Base-by-base conservation (phyloP, 2,329 filamentous ascomycete species). In the Microcera coccophila region DNA sequence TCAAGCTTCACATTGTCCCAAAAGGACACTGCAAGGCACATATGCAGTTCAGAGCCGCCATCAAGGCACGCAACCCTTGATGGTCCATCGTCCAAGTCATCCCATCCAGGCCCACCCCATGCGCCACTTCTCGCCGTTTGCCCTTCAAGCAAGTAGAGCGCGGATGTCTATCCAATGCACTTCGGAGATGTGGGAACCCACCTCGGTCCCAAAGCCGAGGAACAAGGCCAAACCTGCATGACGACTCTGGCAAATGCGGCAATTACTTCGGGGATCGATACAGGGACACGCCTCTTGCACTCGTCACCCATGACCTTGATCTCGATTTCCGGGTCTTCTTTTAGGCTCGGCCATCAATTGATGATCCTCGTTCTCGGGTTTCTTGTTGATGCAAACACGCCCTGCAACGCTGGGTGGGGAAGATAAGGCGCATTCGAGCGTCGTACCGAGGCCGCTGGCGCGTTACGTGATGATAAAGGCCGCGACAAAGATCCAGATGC, bases 51-150 rank as follows among this genome's bases (percentile, higher is more conserved):
- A n/a, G n/a, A n/a, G n/a, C n/a, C n/a, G n/a, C n/a, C n/a, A n/a
- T n/a, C n/a, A n/a, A n/a, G n/a, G n/a, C 53, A 39, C 43, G 42
- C 49, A 38, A 35, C 47, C 52, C 55, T 50, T 49, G 50, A 28
- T 53, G 42, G 40, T 47, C 50, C 54, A 48, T 46, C 41, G 45
- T 46, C 44, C 29, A 41, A 41, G 43, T 49, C 38, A 38, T 39
- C 39, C 31, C 41, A 42, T 38, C 33, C 33, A 42, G 53, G 47
- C 54, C 54, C 54, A 57, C 54, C 37, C 31, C 31, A 32, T 40
- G 17, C 47, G 48, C 50, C 45, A 28, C 8, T n/a, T n/a, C n/a
- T n/a, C n/a, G n/a, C n/a, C n/a, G n/a, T n/a, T n/a, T n/a, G n/a
- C n/a, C n/a, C n/a, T n/a, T n/a, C n/a, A n/a, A 12, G 22, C 22